Conservation (phyloP, 139 green algal species). For the Diplosphaera chodatii region DNA sequence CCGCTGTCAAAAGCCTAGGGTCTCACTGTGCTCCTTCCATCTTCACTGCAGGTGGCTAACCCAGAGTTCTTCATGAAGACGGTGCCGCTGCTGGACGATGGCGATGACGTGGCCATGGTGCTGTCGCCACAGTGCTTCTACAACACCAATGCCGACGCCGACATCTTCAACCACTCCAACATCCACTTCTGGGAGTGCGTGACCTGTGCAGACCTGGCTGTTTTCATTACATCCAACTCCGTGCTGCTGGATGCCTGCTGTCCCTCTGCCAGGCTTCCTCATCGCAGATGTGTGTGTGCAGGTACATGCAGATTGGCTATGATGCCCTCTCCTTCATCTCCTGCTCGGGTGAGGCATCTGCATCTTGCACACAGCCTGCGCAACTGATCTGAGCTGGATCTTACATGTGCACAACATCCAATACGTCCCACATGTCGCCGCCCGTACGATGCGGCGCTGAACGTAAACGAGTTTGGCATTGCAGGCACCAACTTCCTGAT, state of each 20-base stretch:
- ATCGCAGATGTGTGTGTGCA: no score
- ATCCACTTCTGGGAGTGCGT: slow-evolving; percentile 67
- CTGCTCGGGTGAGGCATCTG: slow-evolving; percentile 50
- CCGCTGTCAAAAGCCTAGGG: background rate
- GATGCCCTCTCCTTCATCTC: slow-evolving; percentile 56
- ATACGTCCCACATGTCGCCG: no score
- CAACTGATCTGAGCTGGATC: no score
- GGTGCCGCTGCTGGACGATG: slow-evolving; percentile 37
- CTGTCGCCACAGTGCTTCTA: slow-evolving; percentile 63
- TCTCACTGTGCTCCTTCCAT: background rate
- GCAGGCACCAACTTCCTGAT: slow-evolving; percentile 67
- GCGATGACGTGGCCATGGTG: slow-evolving; percentile 55
- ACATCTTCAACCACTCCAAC: slow-evolving; percentile 87
- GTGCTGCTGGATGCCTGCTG: background rate
- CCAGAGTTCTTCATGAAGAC: slow-evolving; percentile 63
- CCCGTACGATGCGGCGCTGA: no score
- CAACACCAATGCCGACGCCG: slow-evolving; percentile 58
- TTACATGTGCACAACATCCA: no score
- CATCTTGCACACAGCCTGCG: no score
- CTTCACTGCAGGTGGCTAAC: slow-evolving; percentile 37
- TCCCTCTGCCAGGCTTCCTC: no score
- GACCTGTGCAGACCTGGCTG: no score
- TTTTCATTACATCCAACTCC: no score
- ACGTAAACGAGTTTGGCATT: no score
- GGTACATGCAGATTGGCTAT: slow-evolving; percentile 45